Evolutionary conservation across 257 asterid genomes (phyloP).

Genomic region (Ehretia macrophylla): DNA sequence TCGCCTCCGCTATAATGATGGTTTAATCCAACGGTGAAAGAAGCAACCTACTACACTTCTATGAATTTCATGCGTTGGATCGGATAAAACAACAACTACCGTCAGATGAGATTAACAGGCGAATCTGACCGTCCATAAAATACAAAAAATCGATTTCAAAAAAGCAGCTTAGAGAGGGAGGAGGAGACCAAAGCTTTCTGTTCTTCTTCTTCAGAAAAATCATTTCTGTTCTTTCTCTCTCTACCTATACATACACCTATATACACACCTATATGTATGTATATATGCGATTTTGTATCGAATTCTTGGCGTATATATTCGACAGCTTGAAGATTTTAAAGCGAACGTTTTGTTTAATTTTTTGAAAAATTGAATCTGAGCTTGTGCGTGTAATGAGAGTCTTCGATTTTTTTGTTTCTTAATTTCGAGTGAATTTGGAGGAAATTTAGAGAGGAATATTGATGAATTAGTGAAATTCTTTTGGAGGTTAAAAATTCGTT

Average conservation of each 20-base stretch:
- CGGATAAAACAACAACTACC: slow-evolving; percentile 9
- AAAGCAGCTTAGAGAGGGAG: slow-evolving; percentile 64
- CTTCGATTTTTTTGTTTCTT: slow-evolving; percentile 13
- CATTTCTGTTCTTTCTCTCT: slow-evolving; percentile 14
- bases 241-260: slow-evolving; percentile 11
- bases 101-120: slow-evolving; percentile 30
- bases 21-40: slow-evolving; percentile 30
- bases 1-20: not conserved
- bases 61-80: slow-evolving; percentile 57
- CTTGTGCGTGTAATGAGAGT: slow-evolving; percentile 18
- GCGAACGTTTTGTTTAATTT: slow-evolving; percentile 11
- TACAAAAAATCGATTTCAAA: slow-evolving; percentile 87
- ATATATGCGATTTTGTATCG: slow-evolving; percentile 14
- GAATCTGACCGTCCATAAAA: slow-evolving; percentile 42
- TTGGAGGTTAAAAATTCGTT: not conserved
- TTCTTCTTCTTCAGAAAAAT: slow-evolving; percentile 7
- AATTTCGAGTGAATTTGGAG: slow-evolving; percentile 17
- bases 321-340: slow-evolving; percentile 15
- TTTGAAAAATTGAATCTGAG: slow-evolving; percentile 46
- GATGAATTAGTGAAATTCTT: slow-evolving; percentile 8
- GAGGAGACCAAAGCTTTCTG: slow-evolving; percentile 32
- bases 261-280: slow-evolving; percentile 10
- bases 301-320: slow-evolving; percentile 22
- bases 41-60: slow-evolving; percentile 17
- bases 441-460: slow-evolving; percentile 8